These are phyloP conservation scores for Dinochytrium kinnereticum DNA, from an alignment of 371 early-diverging fungal species.

Conservation along the genomic window DNA sequence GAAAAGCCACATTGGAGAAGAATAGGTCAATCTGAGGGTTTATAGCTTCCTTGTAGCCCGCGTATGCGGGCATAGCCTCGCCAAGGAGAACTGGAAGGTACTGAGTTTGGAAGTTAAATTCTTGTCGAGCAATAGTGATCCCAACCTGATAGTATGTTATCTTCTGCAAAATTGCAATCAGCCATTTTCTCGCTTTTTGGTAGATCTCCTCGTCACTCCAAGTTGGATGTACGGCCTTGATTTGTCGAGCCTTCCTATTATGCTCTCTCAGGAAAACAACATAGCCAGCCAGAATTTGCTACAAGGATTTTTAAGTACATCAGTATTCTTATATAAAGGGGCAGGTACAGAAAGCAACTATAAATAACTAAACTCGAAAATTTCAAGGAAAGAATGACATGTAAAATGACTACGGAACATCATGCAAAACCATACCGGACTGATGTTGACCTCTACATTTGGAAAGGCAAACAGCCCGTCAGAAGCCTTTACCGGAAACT, in stretches of 20 bases:
- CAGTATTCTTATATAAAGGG: not conserved
- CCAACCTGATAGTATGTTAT: slow-evolving; percentile 39
- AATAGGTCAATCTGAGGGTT: slow-evolving; percentile 40
- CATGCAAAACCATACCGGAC: slow-evolving; percentile 25
- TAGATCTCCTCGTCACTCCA: slow-evolving; percentile 42
- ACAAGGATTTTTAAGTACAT: slow-evolving; percentile 10
- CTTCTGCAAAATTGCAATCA: slow-evolving; percentile 48
- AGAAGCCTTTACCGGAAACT: slow-evolving; percentile 28
- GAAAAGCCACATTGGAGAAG: slow-evolving; percentile 40
- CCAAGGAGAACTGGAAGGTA: slow-evolving; percentile 43
- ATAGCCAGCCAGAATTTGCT: slow-evolving; percentile 32
- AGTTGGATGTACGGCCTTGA: slow-evolving; percentile 22
- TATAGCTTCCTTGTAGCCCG: slow-evolving; percentile 37
- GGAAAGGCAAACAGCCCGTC: slow-evolving; percentile 19
- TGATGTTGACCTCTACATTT: slow-evolving; percentile 19
- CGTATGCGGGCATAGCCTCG: slow-evolving; percentile 28
- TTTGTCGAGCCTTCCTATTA: slow-evolving; percentile 38
- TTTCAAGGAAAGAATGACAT: not conserved
- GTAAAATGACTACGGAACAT: not conserved
- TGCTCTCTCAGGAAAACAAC: slow-evolving; percentile 45
- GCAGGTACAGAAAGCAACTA: not conserved
- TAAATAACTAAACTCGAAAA: not conserved
- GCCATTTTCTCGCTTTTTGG: slow-evolving; percentile 41
- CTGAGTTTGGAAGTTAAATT: slow-evolving; percentile 15
- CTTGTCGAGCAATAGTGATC: not conserved